Evolutionary conservation across 352 stramenopile genomes (phyloP).

Genomic region (Pythium scleroteichum): DNA sequence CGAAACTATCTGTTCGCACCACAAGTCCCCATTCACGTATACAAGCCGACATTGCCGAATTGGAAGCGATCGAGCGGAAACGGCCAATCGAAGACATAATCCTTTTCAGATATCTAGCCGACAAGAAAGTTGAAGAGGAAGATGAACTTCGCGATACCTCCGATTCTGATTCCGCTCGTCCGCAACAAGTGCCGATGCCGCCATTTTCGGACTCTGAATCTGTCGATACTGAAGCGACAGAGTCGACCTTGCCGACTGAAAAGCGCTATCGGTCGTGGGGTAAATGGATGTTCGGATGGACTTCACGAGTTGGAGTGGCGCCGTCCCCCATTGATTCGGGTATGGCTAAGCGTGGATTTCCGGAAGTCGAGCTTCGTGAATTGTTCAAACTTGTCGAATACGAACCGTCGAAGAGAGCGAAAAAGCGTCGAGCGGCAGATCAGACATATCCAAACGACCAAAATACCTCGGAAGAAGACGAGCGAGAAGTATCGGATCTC

Average conservation of each 20-base stretch:
- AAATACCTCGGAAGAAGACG: conserved; percentile 26
- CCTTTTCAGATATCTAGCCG: conserved; percentile 83
- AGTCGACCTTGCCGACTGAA: conserved; percentile 70
- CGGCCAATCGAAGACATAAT: conserved; percentile 79
- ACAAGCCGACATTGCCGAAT: conserved; percentile 11
- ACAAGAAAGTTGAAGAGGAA: conserved; percentile 43
- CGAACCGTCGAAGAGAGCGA: conserved; percentile 66
- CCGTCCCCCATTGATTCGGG: conserved; percentile 31
- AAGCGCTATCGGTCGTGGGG: conserved; percentile 79
- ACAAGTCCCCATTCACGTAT: conserved; percentile 17
- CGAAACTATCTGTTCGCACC: too few species aligned
- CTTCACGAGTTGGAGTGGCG: conserved; percentile 58
- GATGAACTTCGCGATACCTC: neutral
- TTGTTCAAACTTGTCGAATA: conserved; percentile 89
- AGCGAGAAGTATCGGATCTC: conserved; percentile 41
- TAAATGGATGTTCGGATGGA: conserved; percentile 87
- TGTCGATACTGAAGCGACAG: conserved; percentile 75
- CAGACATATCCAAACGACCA: conserved; percentile 28
- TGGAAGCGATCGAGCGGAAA: conserved; percentile 79
- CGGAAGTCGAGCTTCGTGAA: conserved; percentile 81
- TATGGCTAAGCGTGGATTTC: conserved; percentile 52
- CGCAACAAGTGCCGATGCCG: conserved; percentile 39
- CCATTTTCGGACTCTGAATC: conserved; percentile 78
- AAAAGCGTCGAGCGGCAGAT: conserved; percentile 48
- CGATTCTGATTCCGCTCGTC: neutral